Percentiles rank a stretch among this genome's conserved stretches.
These are phyloP conservation scores for Apiospora phragmitis DNA, from an alignment of 2,329 filamentous ascomycete species.

Conservation along the genomic window DNA sequence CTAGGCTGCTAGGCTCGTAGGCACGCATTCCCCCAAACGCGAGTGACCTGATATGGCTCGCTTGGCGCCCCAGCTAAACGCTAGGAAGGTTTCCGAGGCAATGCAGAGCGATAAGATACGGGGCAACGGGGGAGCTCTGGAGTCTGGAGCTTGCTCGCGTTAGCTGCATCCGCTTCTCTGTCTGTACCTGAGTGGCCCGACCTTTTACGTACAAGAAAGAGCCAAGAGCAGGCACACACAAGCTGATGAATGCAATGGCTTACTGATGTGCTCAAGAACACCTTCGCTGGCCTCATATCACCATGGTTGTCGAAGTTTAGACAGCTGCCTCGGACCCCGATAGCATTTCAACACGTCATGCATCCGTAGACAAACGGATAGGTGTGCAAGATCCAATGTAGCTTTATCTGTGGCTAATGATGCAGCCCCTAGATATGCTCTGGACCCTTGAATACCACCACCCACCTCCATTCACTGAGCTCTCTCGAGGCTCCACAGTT, in stretches of 20 bases:
- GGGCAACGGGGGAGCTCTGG: neutral
- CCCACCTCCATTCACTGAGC: neutral
- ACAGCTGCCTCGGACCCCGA: neutral
- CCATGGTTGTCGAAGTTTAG: neutral
- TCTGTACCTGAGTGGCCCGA: neutral
- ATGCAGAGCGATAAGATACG: conserved; percentile 5
- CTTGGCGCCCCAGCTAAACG: conserved; percentile 2
- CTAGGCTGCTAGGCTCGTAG: neutral
- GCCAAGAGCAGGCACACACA: neutral
- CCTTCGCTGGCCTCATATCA: neutral
- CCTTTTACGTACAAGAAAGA: neutral
- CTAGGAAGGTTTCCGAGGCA: conserved; percentile 9
- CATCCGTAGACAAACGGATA: neutral
- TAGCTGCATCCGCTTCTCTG: neutral
- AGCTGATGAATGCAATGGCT: neutral
- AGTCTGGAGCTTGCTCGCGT: neutral
- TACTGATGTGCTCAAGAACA: neutral
- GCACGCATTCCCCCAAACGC: neutral
- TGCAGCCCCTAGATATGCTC: neutral
- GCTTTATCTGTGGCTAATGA: conserved; percentile 4
- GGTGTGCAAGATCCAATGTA: neutral
- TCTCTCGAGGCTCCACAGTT: too few relatives aligned
- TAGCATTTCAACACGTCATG: neutral
- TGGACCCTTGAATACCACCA: neutral
- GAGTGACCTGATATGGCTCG: neutral